Evolutionary conservation across 1,284 basidiomycete genomes (phyloP), one percentile per base, ranked within the genome.

Genomic region (Heterobasidion parviporum): DNA sequence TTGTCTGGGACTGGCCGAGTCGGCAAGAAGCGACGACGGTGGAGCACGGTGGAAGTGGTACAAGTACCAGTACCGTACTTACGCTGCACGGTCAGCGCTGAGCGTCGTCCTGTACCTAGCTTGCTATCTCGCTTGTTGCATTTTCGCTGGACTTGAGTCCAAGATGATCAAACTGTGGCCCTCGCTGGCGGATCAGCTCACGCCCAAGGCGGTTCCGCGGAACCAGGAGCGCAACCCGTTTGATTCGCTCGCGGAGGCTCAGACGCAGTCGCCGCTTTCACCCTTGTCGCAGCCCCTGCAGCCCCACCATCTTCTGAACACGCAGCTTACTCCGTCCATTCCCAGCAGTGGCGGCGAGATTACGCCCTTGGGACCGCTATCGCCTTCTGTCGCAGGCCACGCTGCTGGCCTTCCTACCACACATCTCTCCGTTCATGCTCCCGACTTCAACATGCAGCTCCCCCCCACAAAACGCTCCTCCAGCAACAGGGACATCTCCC

Each of bases 401-500:
- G 72, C 76, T 63, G 72, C 81, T 63, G 81, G 82, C 61, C 78
- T 79, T 63, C 84, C 87, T 59, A 87, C 87, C 50, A 87, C 86
- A 49, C 79, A 83, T 59, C 81, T 89, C 66, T 83, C 86, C 61
- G 76, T 91, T 75, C 82, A 88, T 87, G 84, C 85, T 46, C 89
- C 89, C 68, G 79, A 82, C 65, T 88, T 89, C 73, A 81, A 82
- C 67, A 88, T 87, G 83, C 80, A 80, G 64, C 80, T 78, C 53
- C 81, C 81, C 67, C 76, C 55, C 65, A 74, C 60, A 77, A 64
- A 74, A 69, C 63, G 65, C 56, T 50, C 58, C 50, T 15, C 54
- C 59, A 50, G 47, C 65, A 67, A 59, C n/a, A 3, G 15, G 10
- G 49, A 62, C 65, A 57, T 71, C 53, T 65, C 70, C 60, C 56